Evolutionary conservation across 1,284 basidiomycete species (phyloP).

Genomic region (Tilletia indica): DNA sequence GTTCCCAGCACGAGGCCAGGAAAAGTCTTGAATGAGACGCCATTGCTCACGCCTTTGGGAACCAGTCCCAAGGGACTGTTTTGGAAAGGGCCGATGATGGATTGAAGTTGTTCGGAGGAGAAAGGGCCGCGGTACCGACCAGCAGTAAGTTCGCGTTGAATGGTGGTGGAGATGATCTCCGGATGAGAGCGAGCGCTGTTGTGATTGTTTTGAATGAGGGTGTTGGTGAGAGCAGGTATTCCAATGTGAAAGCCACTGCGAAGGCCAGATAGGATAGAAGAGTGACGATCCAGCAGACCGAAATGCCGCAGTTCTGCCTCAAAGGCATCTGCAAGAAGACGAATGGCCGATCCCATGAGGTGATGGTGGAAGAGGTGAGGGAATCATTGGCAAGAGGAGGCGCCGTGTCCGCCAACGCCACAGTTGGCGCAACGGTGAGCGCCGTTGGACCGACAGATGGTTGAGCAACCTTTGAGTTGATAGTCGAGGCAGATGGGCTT

Average conservation of each 20-base stretch:
- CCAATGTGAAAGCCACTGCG: neutral
- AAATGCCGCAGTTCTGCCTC: neutral
- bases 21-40: conserved; percentile 1
- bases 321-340: neutral
- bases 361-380: too few relatives aligned
- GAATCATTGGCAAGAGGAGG: neutral
- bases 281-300: neutral
- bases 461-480: conserved; percentile 1
- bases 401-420: neutral
- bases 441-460: too few relatives aligned
- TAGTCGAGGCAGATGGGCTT: conserved; percentile 3
- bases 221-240: neutral
- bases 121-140: neutral
- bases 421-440: conserved; percentile 7
- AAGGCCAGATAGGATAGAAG: neutral
- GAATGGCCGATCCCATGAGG: too few relatives aligned
- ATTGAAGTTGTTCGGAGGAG: too few relatives aligned
- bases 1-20: neutral
- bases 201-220: neutral
- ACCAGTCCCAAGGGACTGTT: neutral
- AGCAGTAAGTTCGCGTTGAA: neutral
- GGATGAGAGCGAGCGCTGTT: neutral
- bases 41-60: neutral
- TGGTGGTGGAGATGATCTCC: neutral
- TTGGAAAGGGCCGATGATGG: neutral